Percentiles rank a stretch among this genome's conserved stretches.
These are phyloP conservation scores for Entoloma clypeatum DNA, from an alignment of 1,284 basidiomycete genomes.

Conservation along the genomic window DNA sequence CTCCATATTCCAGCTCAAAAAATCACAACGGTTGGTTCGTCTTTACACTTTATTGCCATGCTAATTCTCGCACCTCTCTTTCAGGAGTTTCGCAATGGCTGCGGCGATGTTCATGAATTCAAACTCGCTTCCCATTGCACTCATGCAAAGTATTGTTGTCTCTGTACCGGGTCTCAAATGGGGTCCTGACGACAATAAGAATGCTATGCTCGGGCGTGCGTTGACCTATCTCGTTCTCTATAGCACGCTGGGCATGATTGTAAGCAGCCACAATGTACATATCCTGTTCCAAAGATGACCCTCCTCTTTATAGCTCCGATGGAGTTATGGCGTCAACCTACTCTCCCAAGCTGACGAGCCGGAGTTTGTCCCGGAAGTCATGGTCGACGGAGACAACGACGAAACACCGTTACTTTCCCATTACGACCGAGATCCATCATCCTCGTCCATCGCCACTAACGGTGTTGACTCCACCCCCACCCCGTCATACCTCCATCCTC, in stretches of 20 bases:
- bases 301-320: conserved; percentile 59
- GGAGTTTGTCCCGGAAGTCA: conserved; percentile 23
- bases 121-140: conserved; percentile 89
- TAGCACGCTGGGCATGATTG: conserved; percentile 91
- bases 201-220: conserved; percentile 89
- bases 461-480: conserved; percentile 9
- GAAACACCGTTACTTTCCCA: conserved; percentile 25
- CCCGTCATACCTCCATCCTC: conserved; percentile 11
- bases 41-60: background rate
- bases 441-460: conserved; percentile 17
- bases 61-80: conserved; percentile 4
- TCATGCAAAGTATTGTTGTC: conserved; percentile 86
- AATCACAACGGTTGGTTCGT: conserved; percentile 53
- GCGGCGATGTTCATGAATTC: conserved; percentile 90
- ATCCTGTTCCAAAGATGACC: conserved; percentile 1
- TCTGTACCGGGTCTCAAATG: conserved; percentile 85
- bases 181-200: conserved; percentile 75
- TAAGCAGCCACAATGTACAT: conserved; percentile 35
- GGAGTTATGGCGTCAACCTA: conserved; percentile 83
- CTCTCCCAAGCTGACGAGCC: conserved; percentile 68
- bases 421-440: conserved; percentile 16
- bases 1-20: conserved; percentile 49
- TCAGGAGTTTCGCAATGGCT: conserved; percentile 80
- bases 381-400: conserved; percentile 21
- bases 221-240: conserved; percentile 91